Conservation (phyloP, 306 rosid species). For the Acacia acuminata region DNA sequence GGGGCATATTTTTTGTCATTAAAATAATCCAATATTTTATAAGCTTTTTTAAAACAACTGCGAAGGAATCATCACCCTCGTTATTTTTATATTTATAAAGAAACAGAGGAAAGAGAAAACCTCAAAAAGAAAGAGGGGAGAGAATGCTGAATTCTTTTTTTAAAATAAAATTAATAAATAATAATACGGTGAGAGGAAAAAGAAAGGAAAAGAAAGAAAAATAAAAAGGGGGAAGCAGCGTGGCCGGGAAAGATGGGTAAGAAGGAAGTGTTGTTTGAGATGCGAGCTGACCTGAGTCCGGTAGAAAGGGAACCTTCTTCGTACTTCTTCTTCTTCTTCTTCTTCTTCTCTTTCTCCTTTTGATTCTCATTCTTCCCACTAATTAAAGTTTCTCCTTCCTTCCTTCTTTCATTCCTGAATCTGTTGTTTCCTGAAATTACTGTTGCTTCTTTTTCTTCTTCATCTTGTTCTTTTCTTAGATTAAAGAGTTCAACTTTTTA, state of each 20-base stretch:
- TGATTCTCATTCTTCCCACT: slow-evolving; percentile 75
- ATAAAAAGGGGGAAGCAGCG: slow-evolving; percentile 23
- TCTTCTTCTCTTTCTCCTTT: slow-evolving; percentile 69
- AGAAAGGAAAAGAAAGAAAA: slow-evolving; percentile 2
- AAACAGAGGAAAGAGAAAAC: background rate
- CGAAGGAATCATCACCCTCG: background rate
- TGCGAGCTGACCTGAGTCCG: slow-evolving; percentile 64
- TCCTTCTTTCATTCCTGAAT: background rate
- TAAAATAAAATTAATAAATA: background rate
- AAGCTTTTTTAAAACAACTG: background rate
- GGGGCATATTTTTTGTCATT: background rate
- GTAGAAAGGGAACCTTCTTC: slow-evolving; percentile 81
- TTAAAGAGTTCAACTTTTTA: slow-evolving; percentile 31
- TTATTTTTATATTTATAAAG: background rate
- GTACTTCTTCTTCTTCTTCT: slow-evolving; percentile 72
- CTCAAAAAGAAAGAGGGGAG: background rate
- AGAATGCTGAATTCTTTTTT: slow-evolving; percentile 7
- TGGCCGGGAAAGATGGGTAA: slow-evolving; percentile 40
- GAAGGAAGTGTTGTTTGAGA: slow-evolving; percentile 58
- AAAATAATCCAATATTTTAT: background rate
- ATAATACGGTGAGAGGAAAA: slow-evolving; percentile 25
- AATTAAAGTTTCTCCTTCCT: slow-evolving; percentile 38
- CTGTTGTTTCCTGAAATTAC: slow-evolving; percentile 24
- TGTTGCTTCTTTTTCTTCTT: slow-evolving; percentile 12
- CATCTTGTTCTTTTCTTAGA: background rate